These are phyloP conservation scores for Elongisporangium prolatum DNA, from an alignment of 352 stramenopile genomes.

Conservation along the genomic window DNA sequence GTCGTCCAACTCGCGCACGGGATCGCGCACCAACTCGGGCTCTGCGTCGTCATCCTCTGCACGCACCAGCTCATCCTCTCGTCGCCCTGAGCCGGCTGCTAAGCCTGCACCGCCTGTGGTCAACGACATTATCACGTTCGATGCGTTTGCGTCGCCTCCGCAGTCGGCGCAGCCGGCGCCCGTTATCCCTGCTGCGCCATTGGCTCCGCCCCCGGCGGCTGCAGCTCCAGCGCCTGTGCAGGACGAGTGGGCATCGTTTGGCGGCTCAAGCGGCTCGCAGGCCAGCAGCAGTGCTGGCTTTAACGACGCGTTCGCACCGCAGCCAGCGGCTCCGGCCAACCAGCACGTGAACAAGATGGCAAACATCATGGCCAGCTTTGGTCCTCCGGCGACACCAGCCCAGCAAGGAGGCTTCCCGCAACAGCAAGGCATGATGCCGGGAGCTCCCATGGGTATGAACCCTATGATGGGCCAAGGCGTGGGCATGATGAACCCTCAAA, in stretches of 20 bases:
- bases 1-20: constrained; percentile 13
- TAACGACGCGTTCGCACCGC: constrained; percentile 40
- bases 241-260: constrained; percentile 76
- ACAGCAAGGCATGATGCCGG: constrained; percentile 40
- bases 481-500: constrained; percentile 33
- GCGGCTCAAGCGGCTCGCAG: constrained; percentile 40
- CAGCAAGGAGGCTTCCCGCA: constrained; percentile 24
- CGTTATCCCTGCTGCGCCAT: constrained; percentile 9
- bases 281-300: constrained; percentile 10
- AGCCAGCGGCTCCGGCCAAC: constrained; percentile 23
- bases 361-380: constrained; percentile 88
- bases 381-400: constrained; percentile 16
- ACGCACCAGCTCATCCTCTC: constrained; percentile 24
- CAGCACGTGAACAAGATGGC: constrained; percentile 76
- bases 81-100: neutral
- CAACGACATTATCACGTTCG: constrained; percentile 70
- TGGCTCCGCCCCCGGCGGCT: neutral
- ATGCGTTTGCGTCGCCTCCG: constrained; percentile 45
- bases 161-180: constrained; percentile 20
- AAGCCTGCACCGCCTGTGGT: constrained; percentile 16
- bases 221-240: constrained; percentile 32
- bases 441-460: constrained; percentile 43
- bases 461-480: constrained; percentile 32
- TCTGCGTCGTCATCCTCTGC: constrained; percentile 18
- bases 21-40: constrained; percentile 26